Base-by-base conservation (phyloP, 2,329 filamentous ascomycete genomes). In the Ophiostoma ips region DNA sequence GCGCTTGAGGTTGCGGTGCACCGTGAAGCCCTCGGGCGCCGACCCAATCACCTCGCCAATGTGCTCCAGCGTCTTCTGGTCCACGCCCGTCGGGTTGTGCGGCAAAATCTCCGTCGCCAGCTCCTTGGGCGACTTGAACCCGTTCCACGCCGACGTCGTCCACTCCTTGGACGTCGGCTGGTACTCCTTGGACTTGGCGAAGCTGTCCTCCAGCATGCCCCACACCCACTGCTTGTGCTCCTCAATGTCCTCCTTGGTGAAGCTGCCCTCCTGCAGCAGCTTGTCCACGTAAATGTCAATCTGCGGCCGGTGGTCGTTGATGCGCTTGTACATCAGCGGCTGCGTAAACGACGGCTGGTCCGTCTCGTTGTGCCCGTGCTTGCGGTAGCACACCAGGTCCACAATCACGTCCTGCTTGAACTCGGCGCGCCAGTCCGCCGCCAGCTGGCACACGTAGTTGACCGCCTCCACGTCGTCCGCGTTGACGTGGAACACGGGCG, bases 221-320 rank as follows among this genome's bases (percentile, higher is more conserved):
- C 90, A 98, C 53, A 96, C 92, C 92, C 92, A 98, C 67, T 94
- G 86, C 77, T 94, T 95, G 76, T 98, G 92, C 75, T 98, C 92
- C 52, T 98, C 90, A 53, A 98, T 84, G 64, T 98, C 92, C 61
- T 92, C 89, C 71, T 95, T 90, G 58, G 87, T 95, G 71, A 98
- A 98, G 49, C 86, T 94, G 60, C 89, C 87, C 62, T 95, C 89
- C 55, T 87, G 75, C 40, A 95, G 74, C 49, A 98, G 81, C 74
- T 95, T 86, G 62, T 94, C 79, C 58, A 92, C 79, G 65, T 98
- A 98, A 61, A 87, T 86, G 63, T 94, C 84, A 53, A 98, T 81
- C 64, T 92, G 86, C 43, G 84, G 80, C 56, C 83, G 77, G 66
- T 96, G 87, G 53, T 83, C 76, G 58, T 81, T 78, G 64, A 98